Evolutionary conservation across 2,329 filamentous ascomycete species (phyloP).

Genomic region (Pyrenochaeta sp.): DNA sequence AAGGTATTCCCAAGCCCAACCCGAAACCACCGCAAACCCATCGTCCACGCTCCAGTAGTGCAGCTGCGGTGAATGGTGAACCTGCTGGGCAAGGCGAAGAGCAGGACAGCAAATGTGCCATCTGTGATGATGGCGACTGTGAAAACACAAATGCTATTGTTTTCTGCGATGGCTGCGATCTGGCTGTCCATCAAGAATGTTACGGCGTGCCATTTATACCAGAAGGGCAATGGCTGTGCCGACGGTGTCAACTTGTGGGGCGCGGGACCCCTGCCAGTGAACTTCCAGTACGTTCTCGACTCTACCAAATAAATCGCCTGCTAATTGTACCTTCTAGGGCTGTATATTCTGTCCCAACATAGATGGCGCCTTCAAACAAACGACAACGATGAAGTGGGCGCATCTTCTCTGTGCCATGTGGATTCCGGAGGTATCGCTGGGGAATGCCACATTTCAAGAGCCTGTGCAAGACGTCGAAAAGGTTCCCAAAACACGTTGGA

Average conservation of each 20-base stretch:
- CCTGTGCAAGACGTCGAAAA: conserved; percentile 98
- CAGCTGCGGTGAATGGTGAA: conserved; percentile 94
- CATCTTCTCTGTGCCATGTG: conserved; percentile 97
- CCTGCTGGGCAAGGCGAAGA: conserved; percentile 82
- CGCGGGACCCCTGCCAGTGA: conserved; percentile 79
- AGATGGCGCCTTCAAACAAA: conserved; percentile 98
- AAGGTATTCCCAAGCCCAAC: conserved; percentile 88
- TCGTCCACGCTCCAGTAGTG: conserved; percentile 88
- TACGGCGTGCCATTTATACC: conserved; percentile 99
- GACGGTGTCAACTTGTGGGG: conserved; percentile 95
- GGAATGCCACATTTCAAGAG: conserved; percentile 97
- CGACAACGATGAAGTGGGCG: conserved; percentile 94
- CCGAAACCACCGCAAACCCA: conserved; percentile 96
- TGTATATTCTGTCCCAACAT: conserved; percentile 99
- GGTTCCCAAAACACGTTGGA: conserved; percentile 94
- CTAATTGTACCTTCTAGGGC: conserved; percentile 40
- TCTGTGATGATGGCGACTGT: conserved; percentile 98
- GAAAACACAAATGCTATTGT: conserved; percentile 99
- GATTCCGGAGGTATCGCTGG: conserved; percentile 96
- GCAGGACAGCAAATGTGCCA: conserved; percentile 95
- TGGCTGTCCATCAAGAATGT: conserved; percentile 98
- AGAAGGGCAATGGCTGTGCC: conserved; percentile 96
- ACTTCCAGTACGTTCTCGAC: conserved; percentile 36
- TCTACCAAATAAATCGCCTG: conserved; percentile 2
- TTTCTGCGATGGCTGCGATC: conserved; percentile 96